Conservation (phyloP, 1,139 yeast genomes). For the Taphrina sp. region DNA sequence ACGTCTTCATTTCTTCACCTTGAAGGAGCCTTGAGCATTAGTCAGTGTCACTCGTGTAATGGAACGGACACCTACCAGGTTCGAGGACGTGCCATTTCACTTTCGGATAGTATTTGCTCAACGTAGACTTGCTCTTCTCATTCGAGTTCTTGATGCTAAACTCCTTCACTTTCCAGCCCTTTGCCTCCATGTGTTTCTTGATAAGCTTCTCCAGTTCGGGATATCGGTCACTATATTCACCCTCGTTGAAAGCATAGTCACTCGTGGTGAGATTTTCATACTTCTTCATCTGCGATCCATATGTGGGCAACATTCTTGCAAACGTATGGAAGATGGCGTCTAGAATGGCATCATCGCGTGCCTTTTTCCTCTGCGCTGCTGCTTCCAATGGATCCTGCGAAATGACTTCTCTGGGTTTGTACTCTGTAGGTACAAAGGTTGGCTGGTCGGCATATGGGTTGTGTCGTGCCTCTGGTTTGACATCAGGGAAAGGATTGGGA, state of each 20-base stretch:
- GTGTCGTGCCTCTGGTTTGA: neutral
- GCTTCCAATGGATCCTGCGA: conserved; percentile 23
- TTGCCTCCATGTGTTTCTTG: conserved; percentile 15
- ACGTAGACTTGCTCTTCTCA: conserved; percentile 22
- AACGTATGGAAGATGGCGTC: conserved; percentile 29
- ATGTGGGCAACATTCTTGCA: conserved; percentile 20
- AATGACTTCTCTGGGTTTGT: neutral
- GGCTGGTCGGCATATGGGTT: conserved; percentile 11
- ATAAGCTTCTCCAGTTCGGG: conserved; percentile 21
- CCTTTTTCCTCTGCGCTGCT: conserved; percentile 18
- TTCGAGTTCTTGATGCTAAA: conserved; percentile 10
- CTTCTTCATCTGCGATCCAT: conserved; percentile 26
- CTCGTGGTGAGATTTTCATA: conserved; percentile 18
- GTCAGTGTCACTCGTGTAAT: neutral
- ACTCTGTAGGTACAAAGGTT: conserved; percentile 7
- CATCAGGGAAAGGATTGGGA: conserved; percentile 7
- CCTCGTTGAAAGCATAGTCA: conserved; percentile 29
- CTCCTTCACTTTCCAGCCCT: conserved; percentile 29
- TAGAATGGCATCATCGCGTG: conserved; percentile 18
- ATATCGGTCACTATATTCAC: conserved; percentile 28
- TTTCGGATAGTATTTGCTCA: conserved; percentile 23
- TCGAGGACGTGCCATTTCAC: conserved; percentile 27
- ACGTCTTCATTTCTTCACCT: conserved; percentile 11
- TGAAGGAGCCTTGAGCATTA: conserved; percentile 2
- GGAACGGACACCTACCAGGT: neutral